phyloP scores from a whole-genome alignment of 2,329 filamentous ascomycete genomes.

The Triangularia setosa region DNA sequence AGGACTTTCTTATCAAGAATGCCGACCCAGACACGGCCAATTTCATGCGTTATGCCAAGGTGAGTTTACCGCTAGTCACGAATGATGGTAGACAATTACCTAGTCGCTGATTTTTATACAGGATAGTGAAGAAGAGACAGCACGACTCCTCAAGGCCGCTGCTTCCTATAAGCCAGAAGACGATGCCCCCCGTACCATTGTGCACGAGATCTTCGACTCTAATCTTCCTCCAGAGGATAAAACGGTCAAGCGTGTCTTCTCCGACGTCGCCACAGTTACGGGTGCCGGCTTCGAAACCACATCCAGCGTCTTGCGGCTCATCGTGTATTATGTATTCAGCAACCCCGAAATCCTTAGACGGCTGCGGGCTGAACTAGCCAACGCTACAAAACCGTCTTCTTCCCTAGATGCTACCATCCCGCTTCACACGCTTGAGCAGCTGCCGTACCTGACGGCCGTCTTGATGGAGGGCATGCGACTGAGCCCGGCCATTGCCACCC shows the following conservation, averaged over 20 bases:
- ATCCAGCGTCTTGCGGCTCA: conserved; percentile 30
- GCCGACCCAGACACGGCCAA: conserved; percentile 8
- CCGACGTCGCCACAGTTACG: conserved; percentile 33
- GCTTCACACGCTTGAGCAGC: conserved; percentile 30
- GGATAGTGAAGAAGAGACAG: conserved; percentile 1
- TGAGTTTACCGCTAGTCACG: background rate
- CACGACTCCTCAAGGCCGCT: too few species aligned
- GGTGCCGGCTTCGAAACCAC: conserved; percentile 38
- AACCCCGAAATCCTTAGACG: conserved; percentile 29
- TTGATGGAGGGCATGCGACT: conserved; percentile 44
- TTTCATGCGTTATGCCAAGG: conserved; percentile 7
- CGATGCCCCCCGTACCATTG: conserved; percentile 27
- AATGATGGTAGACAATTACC: background rate
- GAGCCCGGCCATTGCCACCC: conserved; percentile 38
- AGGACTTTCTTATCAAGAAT: conserved; percentile 9
- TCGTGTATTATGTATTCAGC: conserved; percentile 35
- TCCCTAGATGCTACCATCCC: background rate
- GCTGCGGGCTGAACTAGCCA: conserved; percentile 34
- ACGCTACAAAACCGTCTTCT: background rate
- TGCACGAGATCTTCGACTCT: conserved; percentile 30
- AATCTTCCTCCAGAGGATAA: conserved; percentile 35
- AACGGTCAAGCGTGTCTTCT: conserved; percentile 28
- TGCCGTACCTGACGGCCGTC: conserved; percentile 41
- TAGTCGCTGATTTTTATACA: background rate
- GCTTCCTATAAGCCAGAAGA: too few species aligned